Evolutionary conservation across 2,329 filamentous ascomycete genomes (phyloP).

Genomic region (Diaporthe ampelina): DNA sequence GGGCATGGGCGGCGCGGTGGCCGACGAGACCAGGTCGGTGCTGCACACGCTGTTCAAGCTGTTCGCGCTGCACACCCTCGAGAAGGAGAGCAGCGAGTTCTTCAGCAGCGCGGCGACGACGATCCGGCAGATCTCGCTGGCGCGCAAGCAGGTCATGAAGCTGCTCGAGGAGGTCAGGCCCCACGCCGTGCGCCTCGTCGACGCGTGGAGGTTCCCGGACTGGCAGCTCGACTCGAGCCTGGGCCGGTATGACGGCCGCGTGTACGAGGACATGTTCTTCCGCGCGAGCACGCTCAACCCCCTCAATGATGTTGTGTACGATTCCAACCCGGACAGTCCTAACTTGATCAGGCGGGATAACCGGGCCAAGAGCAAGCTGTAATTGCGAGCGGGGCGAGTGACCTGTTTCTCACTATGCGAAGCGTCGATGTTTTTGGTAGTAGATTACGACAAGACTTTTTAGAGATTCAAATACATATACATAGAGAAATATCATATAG

Average conservation of each 20-base stretch:
- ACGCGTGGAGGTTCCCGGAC: constrained; percentile 83
- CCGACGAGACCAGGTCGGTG: constrained; percentile 68
- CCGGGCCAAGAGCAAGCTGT: constrained; percentile 64
- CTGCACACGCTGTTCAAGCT: constrained; percentile 86
- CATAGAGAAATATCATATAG: too few relatives aligned
- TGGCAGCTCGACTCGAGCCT: constrained; percentile 82
- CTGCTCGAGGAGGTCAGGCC: constrained; percentile 80
- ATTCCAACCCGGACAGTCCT: constrained; percentile 77
- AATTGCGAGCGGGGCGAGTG: constrained; percentile 17
- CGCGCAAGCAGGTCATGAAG: constrained; percentile 76
- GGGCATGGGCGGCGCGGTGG: constrained; percentile 65
- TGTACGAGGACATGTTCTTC: constrained; percentile 84
- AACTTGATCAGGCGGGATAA: constrained; percentile 73
- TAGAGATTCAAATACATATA: constrained; percentile 9
- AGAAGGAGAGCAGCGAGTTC: constrained; percentile 79
- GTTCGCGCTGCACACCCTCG: constrained; percentile 75
- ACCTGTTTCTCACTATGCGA: neutral
- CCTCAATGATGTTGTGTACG: constrained; percentile 78
- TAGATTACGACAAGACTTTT: constrained; percentile 11
- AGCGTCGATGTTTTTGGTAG: neutral
- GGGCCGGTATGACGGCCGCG: constrained; percentile 79
- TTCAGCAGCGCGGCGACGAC: constrained; percentile 78
- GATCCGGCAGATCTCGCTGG: constrained; percentile 79
- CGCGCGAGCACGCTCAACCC: constrained; percentile 80
- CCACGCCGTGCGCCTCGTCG: constrained; percentile 79